Base-by-base conservation (phyloP, 1,284 basidiomycete species). In the Ceratobasidium theobromae region DNA sequence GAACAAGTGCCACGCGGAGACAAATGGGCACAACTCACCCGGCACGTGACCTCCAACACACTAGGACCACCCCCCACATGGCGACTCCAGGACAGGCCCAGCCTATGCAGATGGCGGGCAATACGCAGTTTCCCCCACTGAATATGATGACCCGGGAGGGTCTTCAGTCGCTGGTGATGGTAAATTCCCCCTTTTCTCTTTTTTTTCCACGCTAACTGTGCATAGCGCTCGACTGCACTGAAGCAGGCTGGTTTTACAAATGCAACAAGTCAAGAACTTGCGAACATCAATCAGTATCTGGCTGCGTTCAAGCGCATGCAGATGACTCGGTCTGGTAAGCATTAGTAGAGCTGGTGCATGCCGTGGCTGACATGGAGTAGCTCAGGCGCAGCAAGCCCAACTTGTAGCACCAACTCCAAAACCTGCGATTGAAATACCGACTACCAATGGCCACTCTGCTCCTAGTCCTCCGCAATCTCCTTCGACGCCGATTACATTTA, bases 401-500 rank as follows among this genome's bases (percentile, higher is more conserved):
- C 52, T 32, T 45, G 43, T 33, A 27, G 45, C 48, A 38, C 52
- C 58, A 28, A 38, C 46, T 21, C 67, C 54, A 68, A 38, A 55
- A 49, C 40, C 54, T 32, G 3, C 66, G 40, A 38, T 69, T 66
- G 65, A 69, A 62, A 69, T 70, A 33, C 53, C 69, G 28, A 27
- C 54, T 4, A 27, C 53, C 23, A 51, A 48, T 53, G 45, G 45
- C 21, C 16, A 14, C 11, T 67, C 67, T 18, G 68, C 70, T 16
- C 66, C 75, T 30, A 28, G 68, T 45, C 65, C 66, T 49, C 38
- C 69, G 76, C 14, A 83, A 72, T 74, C 83, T 74, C 49, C 85
- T 85, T 87, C 88, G 28, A 82, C 89, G n/a, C 86, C 88, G 3
- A 72, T 76, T 25, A 73, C 76, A n/a, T 93, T 98, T 76, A 90